phyloP scores from a whole-genome alignment of 495 filamentous ascomycete species.

The Lasiosphaeriaceae sp. region DNA sequence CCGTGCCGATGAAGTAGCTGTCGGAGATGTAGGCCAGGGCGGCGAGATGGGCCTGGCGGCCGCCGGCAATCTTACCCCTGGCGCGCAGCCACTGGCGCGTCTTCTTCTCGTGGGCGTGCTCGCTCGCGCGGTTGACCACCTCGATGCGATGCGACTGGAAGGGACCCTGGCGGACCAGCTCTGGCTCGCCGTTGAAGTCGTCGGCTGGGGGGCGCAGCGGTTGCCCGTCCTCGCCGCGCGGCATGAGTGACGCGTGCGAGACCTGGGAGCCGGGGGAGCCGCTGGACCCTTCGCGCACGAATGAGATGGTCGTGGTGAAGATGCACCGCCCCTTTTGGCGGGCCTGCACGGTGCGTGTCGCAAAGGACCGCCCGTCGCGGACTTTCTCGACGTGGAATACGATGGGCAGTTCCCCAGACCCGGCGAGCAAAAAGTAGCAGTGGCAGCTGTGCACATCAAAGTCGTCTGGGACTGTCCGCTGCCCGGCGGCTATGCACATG shows the following conservation, averaged over 20 bases:
- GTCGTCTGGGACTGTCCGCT: conserved; percentile 72
- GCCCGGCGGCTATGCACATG: conserved; percentile 83
- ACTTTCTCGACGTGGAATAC: conserved; percentile 89
- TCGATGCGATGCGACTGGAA: conserved; percentile 56
- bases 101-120: conserved; percentile 59
- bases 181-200: conserved; percentile 34
- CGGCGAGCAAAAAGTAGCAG: conserved; percentile 96
- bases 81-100: conserved; percentile 77
- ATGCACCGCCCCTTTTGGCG: conserved; percentile 84
- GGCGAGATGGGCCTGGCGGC: conserved; percentile 72
- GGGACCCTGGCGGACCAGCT: conserved; percentile 25
- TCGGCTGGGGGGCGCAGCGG: conserved; percentile 34
- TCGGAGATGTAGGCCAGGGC: conserved; percentile 93
- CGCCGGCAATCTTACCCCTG: conserved; percentile 69
- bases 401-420: conserved; percentile 77
- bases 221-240: conserved; percentile 33
- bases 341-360: conserved; percentile 93
- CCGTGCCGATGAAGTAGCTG: conserved; percentile 87
- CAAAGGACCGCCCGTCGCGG: conserved; percentile 83
- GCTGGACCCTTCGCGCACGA: conserved; percentile 67
- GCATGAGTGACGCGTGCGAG: conserved; percentile 59
- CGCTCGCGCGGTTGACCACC: conserved; percentile 37
- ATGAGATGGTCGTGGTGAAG: conserved; percentile 91
- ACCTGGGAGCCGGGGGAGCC: conserved; percentile 50
- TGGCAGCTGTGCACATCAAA: conserved; percentile 94